These are phyloP conservation scores for Cenchrus purpureus DNA, from an alignment of 176 grass and related monocot species.

Conservation along the genomic window DNA sequence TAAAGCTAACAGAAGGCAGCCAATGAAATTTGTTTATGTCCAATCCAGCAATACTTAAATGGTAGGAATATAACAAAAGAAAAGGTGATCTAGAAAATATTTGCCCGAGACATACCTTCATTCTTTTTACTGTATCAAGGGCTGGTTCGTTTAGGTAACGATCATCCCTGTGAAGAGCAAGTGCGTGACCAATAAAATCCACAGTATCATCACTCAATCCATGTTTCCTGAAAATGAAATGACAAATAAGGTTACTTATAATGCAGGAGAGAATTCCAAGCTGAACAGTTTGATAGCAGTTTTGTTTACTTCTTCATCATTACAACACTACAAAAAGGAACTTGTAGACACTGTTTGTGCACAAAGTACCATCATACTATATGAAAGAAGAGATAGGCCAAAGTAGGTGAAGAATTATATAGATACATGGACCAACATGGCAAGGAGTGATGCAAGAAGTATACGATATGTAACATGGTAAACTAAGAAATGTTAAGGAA, in stretches of 20 bases:
- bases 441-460: background rate
- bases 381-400: constrained; percentile 4
- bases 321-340: too few species aligned
- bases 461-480: background rate
- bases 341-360: background rate
- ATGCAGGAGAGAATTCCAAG: constrained; percentile 29
- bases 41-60: background rate
- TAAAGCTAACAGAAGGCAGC: constrained; percentile 65
- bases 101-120: constrained; percentile 68
- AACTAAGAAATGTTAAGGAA: background rate
- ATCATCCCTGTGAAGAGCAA: constrained; percentile 92
- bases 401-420: constrained; percentile 14
- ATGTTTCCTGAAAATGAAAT: constrained; percentile 63
- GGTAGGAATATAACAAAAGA: constrained; percentile 14
- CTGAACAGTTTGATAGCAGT: background rate
- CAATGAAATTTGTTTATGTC: constrained; percentile 33
- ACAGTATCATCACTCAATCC: constrained; percentile 85
- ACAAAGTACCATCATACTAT: background rate
- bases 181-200: constrained; percentile 87
- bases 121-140: constrained; percentile 90
- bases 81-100: background rate
- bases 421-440: background rate
- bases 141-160: constrained; percentile 78
- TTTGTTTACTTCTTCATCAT: constrained; percentile 6
- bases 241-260: constrained; percentile 19